phyloP scores from a whole-genome alignment of 1,284 basidiomycete genomes.

The Sanghuangporus baumii region DNA sequence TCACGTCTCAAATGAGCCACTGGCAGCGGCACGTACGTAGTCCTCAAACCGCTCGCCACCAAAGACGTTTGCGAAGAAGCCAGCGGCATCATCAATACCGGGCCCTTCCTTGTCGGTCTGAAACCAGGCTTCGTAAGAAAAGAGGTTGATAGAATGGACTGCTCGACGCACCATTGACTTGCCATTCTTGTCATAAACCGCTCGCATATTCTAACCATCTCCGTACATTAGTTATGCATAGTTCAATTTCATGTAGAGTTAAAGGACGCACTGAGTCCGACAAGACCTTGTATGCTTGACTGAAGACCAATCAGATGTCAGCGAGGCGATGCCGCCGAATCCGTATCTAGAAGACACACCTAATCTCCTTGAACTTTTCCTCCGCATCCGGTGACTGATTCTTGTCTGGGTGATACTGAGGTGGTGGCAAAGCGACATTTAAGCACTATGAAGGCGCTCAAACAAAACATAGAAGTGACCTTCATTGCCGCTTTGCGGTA shows the following conservation, averaged over 20 bases:
- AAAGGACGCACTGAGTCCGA: conserved; percentile 54
- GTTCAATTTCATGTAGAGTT: neutral
- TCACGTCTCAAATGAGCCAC: neutral
- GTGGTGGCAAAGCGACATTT: neutral
- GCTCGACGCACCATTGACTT: conserved; percentile 65
- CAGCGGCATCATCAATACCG: conserved; percentile 80
- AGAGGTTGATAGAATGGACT: neutral
- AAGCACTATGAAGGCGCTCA: neutral
- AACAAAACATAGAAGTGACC: conserved; percentile 40
- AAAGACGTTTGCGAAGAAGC: conserved; percentile 90
- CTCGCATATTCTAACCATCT: conserved; percentile 65
- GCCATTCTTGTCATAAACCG: conserved; percentile 94
- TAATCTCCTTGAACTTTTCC: conserved; percentile 92
- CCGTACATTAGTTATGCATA: neutral
- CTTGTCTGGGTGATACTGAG: conserved; percentile 90
- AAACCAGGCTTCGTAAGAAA: neutral
- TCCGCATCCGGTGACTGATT: conserved; percentile 85
- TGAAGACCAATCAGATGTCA: conserved; percentile 27
- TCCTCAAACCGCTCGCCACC: conserved; percentile 84
- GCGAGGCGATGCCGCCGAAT: conserved; percentile 5
- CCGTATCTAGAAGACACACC: conserved; percentile 37
- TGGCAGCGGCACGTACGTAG: conserved; percentile 55
- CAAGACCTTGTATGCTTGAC: conserved; percentile 88
- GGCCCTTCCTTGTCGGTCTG: conserved; percentile 69
- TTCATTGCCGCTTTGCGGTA: conserved; percentile 95